These are phyloP conservation scores for Aegilops speltoides DNA, from an alignment of 176 grass and related monocot genomes.

Conservation along the genomic window DNA sequence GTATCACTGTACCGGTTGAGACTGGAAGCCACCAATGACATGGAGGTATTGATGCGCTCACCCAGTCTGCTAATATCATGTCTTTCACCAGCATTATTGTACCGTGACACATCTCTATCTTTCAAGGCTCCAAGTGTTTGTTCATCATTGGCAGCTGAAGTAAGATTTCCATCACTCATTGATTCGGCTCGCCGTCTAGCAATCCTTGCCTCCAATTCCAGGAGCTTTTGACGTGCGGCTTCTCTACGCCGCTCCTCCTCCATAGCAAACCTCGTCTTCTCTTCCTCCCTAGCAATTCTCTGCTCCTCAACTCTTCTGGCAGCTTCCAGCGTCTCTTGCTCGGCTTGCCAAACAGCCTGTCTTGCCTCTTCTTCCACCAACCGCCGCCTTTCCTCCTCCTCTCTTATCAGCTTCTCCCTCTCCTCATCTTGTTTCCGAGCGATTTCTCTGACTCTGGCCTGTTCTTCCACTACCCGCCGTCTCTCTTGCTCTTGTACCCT, in stretches of 20 bases:
- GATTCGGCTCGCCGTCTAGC: constrained; percentile 63
- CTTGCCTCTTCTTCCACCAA: constrained; percentile 77
- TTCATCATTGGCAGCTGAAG: constrained; percentile 47
- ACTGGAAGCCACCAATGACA: constrained; percentile 52
- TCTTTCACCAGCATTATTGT: constrained; percentile 45
- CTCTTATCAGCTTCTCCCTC: constrained; percentile 72
- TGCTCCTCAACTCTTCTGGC: constrained; percentile 72
- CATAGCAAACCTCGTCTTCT: constrained; percentile 53
- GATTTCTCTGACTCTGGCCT: constrained; percentile 65
- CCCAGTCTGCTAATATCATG: constrained; percentile 53
- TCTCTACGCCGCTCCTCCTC: constrained; percentile 96
- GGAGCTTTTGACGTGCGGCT: constrained; percentile 78
- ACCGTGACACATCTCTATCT: constrained; percentile 33
- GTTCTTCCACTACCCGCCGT: constrained; percentile 70
- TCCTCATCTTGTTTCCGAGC: constrained; percentile 80
- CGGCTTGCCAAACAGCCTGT: constrained; percentile 65
- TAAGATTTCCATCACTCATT: constrained; percentile 32
- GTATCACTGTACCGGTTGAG: constrained; percentile 56
- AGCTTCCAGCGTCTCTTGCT: constrained; percentile 87
- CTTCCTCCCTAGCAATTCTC: constrained; percentile 89
- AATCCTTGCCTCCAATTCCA: constrained; percentile 91
- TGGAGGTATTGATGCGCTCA: constrained; percentile 56
- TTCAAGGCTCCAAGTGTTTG: constrained; percentile 32
- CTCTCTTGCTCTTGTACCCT: constrained; percentile 87
- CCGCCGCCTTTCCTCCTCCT: constrained; percentile 66